These are phyloP conservation scores for Karstenula rhodostoma DNA, from an alignment of 2,329 filamentous ascomycete species.

Conservation along the genomic window DNA sequence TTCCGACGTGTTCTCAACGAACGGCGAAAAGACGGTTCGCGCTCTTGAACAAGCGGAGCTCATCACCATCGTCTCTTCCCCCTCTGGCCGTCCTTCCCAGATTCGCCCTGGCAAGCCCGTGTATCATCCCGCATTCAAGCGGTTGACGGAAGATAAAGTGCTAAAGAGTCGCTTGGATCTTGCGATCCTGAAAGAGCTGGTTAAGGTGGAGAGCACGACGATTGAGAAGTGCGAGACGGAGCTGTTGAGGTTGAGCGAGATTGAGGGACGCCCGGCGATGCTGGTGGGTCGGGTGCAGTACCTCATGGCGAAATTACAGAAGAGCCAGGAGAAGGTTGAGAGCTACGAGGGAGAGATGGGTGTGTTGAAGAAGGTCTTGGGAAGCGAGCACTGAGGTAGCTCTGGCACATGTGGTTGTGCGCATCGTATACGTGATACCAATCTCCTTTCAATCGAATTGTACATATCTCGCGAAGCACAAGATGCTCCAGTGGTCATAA, in stretches of 20 bases:
- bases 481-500: too few relatives aligned
- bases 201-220: slow-evolving; percentile 73
- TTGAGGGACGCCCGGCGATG: slow-evolving; percentile 76
- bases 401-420: background rate
- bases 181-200: slow-evolving; percentile 71
- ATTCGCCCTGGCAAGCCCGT: slow-evolving; percentile 87
- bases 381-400: slow-evolving; percentile 54
- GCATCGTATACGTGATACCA: slow-evolving; percentile 19
- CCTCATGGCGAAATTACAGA: slow-evolving; percentile 75
- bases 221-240: slow-evolving; percentile 85
- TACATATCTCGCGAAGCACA: background rate
- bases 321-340: slow-evolving; percentile 78
- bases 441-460: slow-evolving; percentile 16
- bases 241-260: slow-evolving; percentile 71
- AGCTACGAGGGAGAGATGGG: slow-evolving; percentile 76
- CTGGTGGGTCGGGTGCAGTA: slow-evolving; percentile 72
- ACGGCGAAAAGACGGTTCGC: slow-evolving; percentile 78
- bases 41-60: slow-evolving; percentile 86
- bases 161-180: slow-evolving; percentile 75
- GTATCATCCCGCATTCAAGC: slow-evolving; percentile 81
- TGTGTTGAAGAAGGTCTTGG: slow-evolving; percentile 74
- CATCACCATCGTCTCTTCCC: slow-evolving; percentile 74
- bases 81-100: slow-evolving; percentile 77
- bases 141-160: slow-evolving; percentile 74
- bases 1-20: slow-evolving; percentile 74